Evolutionary conservation across 768 basidiomycete genomes (phyloP).

Genomic region (Royoungia palumana): DNA sequence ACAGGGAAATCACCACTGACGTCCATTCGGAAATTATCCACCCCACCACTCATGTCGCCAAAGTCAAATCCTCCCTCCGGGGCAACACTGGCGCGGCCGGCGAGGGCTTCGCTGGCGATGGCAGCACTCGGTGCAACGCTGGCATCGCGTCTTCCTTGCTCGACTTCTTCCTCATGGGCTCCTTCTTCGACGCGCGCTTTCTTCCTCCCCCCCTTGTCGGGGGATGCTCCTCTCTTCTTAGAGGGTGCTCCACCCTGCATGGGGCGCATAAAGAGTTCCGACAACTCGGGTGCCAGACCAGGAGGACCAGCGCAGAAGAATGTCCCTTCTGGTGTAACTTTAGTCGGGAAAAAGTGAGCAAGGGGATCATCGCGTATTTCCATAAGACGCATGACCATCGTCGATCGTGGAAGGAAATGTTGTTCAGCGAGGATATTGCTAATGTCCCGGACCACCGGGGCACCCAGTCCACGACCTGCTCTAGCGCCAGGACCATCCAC

Average conservation of each 20-base stretch:
- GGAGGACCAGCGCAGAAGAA: conserved; percentile 85
- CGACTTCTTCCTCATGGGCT: conserved; percentile 57
- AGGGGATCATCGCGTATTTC: conserved; percentile 84
- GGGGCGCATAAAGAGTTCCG: conserved; percentile 82
- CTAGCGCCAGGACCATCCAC: conserved; percentile 56
- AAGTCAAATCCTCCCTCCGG: conserved; percentile 61
- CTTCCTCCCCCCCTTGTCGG: conserved; percentile 53
- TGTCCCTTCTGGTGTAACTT: conserved; percentile 63
- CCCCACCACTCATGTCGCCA: conserved; percentile 47
- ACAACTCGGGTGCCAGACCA: conserved; percentile 77
- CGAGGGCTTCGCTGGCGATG: conserved; percentile 55
- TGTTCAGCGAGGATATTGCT: conserved; percentile 76
- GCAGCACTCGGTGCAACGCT: conserved; percentile 61
- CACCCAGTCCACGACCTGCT: conserved; percentile 56
- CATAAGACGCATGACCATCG: conserved; percentile 79
- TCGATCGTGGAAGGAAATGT: conserved; percentile 80
- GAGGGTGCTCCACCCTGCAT: conserved; percentile 43
- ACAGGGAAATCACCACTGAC: conserved; percentile 45
- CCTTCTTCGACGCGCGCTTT: conserved; percentile 55
- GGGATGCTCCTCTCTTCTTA: conserved; percentile 60
- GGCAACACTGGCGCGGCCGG: conserved; percentile 49
- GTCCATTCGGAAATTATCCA: conserved; percentile 76
- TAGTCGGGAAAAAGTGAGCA: conserved; percentile 81
- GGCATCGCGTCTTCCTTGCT: conserved; percentile 64
- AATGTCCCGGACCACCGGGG: conserved; percentile 52